Evolutionary conservation across 192 early-diverging fungal genomes (phyloP), one percentile per base, ranked within the genome.

Genomic region (Mortierella alpina): DNA sequence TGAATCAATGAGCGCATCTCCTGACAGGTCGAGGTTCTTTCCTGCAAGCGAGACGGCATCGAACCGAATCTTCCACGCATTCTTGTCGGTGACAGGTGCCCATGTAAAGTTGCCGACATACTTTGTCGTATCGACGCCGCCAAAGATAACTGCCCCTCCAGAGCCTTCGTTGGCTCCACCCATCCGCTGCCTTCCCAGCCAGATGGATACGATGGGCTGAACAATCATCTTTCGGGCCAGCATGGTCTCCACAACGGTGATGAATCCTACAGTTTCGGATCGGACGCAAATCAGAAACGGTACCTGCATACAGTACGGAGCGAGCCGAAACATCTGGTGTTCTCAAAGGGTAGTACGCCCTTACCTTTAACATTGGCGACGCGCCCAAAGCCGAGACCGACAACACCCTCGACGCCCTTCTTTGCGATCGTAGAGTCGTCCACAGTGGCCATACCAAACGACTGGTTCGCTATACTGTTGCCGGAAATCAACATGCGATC

Each of bases 391-490:
- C 76, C 69, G 10, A 79, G 58, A 9, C 76, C 76, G 1, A 79
- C 65, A 50, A 79, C 76, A 12, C 76, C 76, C 2, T 79, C 76
- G 17, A 79, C 56, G 10, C 76, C 76, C 53, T 66, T 72, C 41
- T 79, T 79, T 52, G 76, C 76, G 46, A 79, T 79, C 18, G 76
- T 79, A 17, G 76, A 71, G 59, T 79, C 63, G 42, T 79, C 76
- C 0, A 72, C 63, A 18, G 69, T n/a, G 0, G 69, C 76, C 52
- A 79, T 66, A 4, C 76, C 76, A 67, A 79, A 71, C 5, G 76
- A 79, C 18, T 72, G 68, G 47, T 79, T 79, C 39, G 69, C 65
- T 10, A 79, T 55, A 13, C 39, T 8, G 6, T n/a, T 45, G 14
- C 64, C 64, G 1, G 69, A 66, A 20, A 79, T 31, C 15, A 62